Evolutionary conservation across 768 basidiomycete species (phyloP), one percentile per base, ranked within the genome.

Genomic region (Boletus coccyginus): DNA sequence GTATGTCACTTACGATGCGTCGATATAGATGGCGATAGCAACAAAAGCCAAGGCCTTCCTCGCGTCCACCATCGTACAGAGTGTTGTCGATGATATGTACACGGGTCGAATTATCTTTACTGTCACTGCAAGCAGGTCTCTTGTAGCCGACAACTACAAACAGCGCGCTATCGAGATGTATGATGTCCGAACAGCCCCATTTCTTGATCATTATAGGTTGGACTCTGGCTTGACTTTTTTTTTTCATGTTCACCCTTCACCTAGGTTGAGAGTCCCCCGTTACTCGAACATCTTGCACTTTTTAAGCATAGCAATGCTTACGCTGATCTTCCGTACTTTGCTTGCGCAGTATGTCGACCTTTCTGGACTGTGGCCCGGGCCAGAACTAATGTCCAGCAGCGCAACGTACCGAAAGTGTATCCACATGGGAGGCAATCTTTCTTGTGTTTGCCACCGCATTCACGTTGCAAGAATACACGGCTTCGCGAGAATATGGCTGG

Each of bases 131-230:
- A 81, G 74, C 46, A 85, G 87, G 27, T 89, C 93, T 2, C 81
- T 98, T 49, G 78, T 98, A 9, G 86, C 88, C 17, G 96, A 98
- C 70, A 90, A 92, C 65, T 98, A 98, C 75, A 93, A 91, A 72
- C 83, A 81, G 33, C 81, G 81, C 41, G 82, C 82, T 17, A 91
- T 88, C 60, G 84, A 87, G 62, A 76, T 87, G 33, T 93, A 94
- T 68, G 79, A 92, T 63, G 75, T 78, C 38, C 78, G 81, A 27
- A 79, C 75, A 17, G 83, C 84, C 1, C 86, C 89, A 0, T 86
- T 90, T 65, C 78, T 95, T 14, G 88, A 95, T 66, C 93, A 97
- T 66, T 93, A 94, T 66, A 78, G 91, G 85, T 85, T 16, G 33
- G 68, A 48, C 27, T 11, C 13, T 29, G 31, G 3, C 35, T 52